Evolutionary conservation across 2,329 filamentous ascomycete genomes (phyloP).

Genomic region (Aspergillus awamori): DNA sequence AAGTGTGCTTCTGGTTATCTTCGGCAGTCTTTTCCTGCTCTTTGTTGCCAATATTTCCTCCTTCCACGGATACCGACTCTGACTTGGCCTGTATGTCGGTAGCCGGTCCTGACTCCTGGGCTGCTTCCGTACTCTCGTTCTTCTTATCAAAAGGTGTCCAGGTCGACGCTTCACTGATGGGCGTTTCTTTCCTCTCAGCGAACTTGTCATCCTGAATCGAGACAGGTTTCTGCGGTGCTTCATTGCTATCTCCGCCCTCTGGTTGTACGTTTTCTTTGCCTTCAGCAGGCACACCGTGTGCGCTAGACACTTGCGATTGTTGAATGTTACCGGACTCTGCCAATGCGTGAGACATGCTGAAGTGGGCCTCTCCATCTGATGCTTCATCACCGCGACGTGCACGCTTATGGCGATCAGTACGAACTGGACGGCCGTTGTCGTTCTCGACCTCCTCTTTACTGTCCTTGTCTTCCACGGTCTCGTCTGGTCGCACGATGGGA

Average conservation of each 20-base stretch:
- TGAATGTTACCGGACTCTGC: slow-evolving; percentile 35
- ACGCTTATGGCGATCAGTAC: slow-evolving; percentile 74
- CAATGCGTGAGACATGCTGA: slow-evolving; percentile 59
- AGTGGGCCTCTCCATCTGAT: slow-evolving; percentile 73
- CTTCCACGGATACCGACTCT: slow-evolving; percentile 15
- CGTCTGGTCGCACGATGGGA: slow-evolving; percentile 72
- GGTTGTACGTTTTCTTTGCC: slow-evolving; percentile 43
- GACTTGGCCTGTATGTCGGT: slow-evolving; percentile 17
- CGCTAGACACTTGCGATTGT: slow-evolving; percentile 27
- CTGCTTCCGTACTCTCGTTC: slow-evolving; percentile 45
- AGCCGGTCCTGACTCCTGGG: slow-evolving; percentile 45
- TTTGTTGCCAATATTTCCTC: slow-evolving; percentile 5
- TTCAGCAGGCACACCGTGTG: slow-evolving; percentile 33
- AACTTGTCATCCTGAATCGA: slow-evolving; percentile 46
- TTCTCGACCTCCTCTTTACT: slow-evolving; percentile 53
- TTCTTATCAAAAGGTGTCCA: slow-evolving; percentile 67
- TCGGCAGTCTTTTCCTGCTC: slow-evolving; percentile 25
- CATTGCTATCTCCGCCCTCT: slow-evolving; percentile 41
- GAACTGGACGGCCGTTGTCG: slow-evolving; percentile 63
- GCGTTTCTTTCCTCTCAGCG: slow-evolving; percentile 32
- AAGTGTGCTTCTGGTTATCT: slow-evolving; percentile 48
- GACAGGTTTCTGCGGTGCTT: slow-evolving; percentile 35
- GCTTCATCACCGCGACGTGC: slow-evolving; percentile 66
- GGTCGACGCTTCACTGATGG: slow-evolving; percentile 47
- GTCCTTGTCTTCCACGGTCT: slow-evolving; percentile 47